These are phyloP conservation scores for Trypanosoma caninum DNA, from an alignment of 208 protist species.

Conservation along the genomic window DNA sequence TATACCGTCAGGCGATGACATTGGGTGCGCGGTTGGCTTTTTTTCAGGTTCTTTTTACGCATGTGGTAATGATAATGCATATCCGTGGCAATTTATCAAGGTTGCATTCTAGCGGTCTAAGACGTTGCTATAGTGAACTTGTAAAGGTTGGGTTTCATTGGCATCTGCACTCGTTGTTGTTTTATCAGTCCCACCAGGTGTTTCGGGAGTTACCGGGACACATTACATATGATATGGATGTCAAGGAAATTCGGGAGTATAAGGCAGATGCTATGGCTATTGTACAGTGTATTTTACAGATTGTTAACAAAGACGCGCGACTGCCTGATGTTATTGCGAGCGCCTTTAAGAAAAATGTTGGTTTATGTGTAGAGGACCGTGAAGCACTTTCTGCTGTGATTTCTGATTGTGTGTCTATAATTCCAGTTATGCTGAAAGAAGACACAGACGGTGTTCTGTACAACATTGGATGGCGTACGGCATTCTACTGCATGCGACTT, in stretches of 20 bases:
- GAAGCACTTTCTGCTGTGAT: slow-evolving; percentile 12
- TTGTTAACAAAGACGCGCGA: slow-evolving; percentile 56
- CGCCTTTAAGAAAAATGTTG: slow-evolving; percentile 33
- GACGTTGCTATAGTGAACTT: slow-evolving; percentile 37
- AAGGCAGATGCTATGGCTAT: slow-evolving; percentile 50
- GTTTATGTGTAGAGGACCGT: slow-evolving; percentile 24
- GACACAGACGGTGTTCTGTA: slow-evolving; percentile 39
- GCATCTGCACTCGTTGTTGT: slow-evolving; percentile 68
- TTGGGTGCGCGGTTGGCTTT: slow-evolving; percentile 50
- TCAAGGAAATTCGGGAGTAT: slow-evolving; percentile 55
- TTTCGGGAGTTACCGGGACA: slow-evolving; percentile 48
- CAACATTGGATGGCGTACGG: slow-evolving; percentile 60
- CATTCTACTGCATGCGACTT: slow-evolving; percentile 51
- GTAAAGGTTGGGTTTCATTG: slow-evolving; percentile 75
- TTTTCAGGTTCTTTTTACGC: slow-evolving; percentile 79
- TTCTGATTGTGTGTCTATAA: slow-evolving; percentile 30
- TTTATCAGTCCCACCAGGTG: slow-evolving; percentile 64
- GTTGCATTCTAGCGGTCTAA: slow-evolving; percentile 14
- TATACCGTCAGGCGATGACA: slow-evolving; percentile 64
- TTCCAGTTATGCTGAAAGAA: slow-evolving; percentile 63
- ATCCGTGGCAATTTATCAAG: neutral
- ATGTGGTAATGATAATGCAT: slow-evolving; percentile 25
- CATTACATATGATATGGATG: slow-evolving; percentile 63
- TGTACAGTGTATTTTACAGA: slow-evolving; percentile 51
- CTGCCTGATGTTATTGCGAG: slow-evolving; percentile 38